phyloP scores from a whole-genome alignment of 495 filamentous ascomycete genomes.

The Xylaria nigripes region DNA sequence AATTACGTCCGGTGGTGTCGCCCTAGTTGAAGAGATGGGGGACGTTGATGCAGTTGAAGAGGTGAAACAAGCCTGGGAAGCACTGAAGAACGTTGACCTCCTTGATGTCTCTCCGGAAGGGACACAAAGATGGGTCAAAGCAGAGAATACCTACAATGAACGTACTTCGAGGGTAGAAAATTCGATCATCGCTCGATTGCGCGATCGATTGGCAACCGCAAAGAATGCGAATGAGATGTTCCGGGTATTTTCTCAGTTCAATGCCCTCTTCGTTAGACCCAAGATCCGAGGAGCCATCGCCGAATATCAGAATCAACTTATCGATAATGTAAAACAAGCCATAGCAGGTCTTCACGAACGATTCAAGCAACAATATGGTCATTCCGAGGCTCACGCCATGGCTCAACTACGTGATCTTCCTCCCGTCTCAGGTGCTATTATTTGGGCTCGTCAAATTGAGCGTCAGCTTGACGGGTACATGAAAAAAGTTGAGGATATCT shows the following conservation, averaged over 20 bases:
- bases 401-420: constrained; percentile 91
- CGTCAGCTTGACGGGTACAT: constrained; percentile 89
- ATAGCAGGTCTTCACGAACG: constrained; percentile 88
- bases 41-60: constrained; percentile 98
- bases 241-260: constrained; percentile 98
- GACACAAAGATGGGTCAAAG: constrained; percentile 81
- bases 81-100: constrained; percentile 87
- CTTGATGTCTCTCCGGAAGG: constrained; percentile 86
- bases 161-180: constrained; percentile 95
- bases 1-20: constrained; percentile 49
- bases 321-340: constrained; percentile 93
- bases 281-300: constrained; percentile 96
- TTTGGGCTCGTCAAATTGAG: constrained; percentile 96
- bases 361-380: constrained; percentile 97
- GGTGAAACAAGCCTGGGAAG: constrained; percentile 87
- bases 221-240: constrained; percentile 99
- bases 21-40: constrained; percentile 84
- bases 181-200: constrained; percentile 90
- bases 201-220: constrained; percentile 88
- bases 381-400: constrained; percentile 97
- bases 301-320: constrained; percentile 94
- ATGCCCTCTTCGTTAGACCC: constrained; percentile 91
- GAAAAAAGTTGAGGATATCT: constrained; percentile 93
- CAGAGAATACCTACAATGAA: constrained; percentile 92
- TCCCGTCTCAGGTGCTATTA: constrained; percentile 90